These are phyloP conservation scores for Paecilomyces formosus DNA, from an alignment of 2,329 filamentous ascomycete genomes.

Conservation along the genomic window DNA sequence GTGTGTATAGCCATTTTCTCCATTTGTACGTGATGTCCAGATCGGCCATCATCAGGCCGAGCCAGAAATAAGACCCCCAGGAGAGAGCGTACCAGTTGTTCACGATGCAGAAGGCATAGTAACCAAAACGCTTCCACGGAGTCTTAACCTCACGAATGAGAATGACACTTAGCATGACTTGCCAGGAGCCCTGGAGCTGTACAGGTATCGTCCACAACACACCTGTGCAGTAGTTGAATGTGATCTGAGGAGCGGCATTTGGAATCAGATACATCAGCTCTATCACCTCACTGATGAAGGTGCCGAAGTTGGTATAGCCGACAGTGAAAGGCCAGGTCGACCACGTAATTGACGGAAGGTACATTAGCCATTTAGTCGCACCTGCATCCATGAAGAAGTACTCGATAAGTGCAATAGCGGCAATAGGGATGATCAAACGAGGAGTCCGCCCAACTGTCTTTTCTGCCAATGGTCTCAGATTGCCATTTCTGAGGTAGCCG, in stretches of 20 bases:
- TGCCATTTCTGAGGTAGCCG: slow-evolving; percentile 36
- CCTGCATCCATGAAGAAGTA: slow-evolving; percentile 42
- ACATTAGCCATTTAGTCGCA: slow-evolving; percentile 36
- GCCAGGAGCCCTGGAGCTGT: slow-evolving; percentile 41
- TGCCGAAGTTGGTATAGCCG: slow-evolving; percentile 32
- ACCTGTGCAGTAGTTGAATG: slow-evolving; percentile 43
- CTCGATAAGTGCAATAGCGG: slow-evolving; percentile 36
- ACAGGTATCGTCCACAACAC: slow-evolving; percentile 46
- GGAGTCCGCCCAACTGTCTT: slow-evolving; percentile 38
- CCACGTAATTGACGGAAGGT: slow-evolving; percentile 40
- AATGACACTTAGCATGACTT: slow-evolving; percentile 35
- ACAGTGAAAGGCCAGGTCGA: slow-evolving; percentile 42
- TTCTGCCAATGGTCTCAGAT: slow-evolving; percentile 36
- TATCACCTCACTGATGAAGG: slow-evolving; percentile 38
- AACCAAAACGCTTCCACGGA: slow-evolving; percentile 40
- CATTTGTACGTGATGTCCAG: slow-evolving; percentile 42
- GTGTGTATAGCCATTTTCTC: slow-evolving; percentile 29
- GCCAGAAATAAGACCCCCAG: slow-evolving; percentile 41
- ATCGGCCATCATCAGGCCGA: slow-evolving; percentile 39
- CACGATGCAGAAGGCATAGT: slow-evolving; percentile 36
- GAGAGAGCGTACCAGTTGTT: slow-evolving; percentile 42
- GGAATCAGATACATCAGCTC: slow-evolving; percentile 42
- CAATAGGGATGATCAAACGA: slow-evolving; percentile 41
- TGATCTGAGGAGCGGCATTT: slow-evolving; percentile 41
- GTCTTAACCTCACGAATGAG: slow-evolving; percentile 39